These are phyloP conservation scores for Alternaria sp. DNA, from an alignment of 2,329 filamentous ascomycete genomes.

Conservation along the genomic window DNA sequence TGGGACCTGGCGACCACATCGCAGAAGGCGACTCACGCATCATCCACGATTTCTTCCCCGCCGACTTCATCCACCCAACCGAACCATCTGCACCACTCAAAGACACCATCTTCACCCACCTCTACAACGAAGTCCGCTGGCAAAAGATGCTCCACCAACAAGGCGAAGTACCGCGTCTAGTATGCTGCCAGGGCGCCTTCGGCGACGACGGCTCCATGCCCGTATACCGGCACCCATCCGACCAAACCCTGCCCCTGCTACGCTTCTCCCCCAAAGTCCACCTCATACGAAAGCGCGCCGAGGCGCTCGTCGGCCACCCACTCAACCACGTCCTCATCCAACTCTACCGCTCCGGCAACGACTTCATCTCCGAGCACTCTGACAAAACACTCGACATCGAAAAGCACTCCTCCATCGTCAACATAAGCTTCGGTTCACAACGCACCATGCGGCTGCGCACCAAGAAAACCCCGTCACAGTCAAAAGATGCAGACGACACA, in stretches of 20 bases:
- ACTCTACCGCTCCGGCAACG: conserved; percentile 83
- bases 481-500: background rate
- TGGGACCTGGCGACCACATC: conserved; percentile 62
- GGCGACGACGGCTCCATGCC: conserved; percentile 75
- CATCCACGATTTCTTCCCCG: conserved; percentile 71
- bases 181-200: conserved; percentile 83
- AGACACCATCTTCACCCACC: conserved; percentile 68
- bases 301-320: conserved; percentile 75
- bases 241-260: conserved; percentile 79
- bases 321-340: conserved; percentile 95
- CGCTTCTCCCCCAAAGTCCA: conserved; percentile 77
- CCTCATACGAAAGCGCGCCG: conserved; percentile 70
- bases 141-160: conserved; percentile 91
- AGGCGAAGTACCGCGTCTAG: conserved; percentile 87
- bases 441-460: conserved; percentile 88
- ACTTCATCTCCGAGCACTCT: conserved; percentile 95
- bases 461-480: conserved; percentile 61
- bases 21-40: conserved; percentile 84
- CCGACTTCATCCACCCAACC: conserved; percentile 29
- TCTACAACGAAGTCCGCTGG: conserved; percentile 82
- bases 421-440: conserved; percentile 91
- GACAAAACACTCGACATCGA: conserved; percentile 96
- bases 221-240: conserved; percentile 92
- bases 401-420: conserved; percentile 81
- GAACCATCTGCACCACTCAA: conserved; percentile 52